Evolutionary conservation across 768 basidiomycete species (phyloP), one percentile per base, ranked within the genome.

Genomic region (Cantharellus cinnabarinus): DNA sequence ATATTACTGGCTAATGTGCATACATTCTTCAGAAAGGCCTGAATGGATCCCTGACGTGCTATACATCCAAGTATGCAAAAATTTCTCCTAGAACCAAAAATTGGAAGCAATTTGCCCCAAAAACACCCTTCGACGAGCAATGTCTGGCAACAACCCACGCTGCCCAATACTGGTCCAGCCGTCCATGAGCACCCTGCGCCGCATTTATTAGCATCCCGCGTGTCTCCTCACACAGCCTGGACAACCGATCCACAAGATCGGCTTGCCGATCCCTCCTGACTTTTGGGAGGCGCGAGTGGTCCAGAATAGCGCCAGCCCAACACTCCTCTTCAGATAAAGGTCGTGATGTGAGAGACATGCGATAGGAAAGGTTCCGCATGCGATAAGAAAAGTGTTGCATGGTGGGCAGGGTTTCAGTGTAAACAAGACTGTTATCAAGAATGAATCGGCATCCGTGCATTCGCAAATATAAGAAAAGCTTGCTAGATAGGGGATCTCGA

Each of bases 241-340:
- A 72, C 0, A 77, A 80, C 58, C 75, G 74, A 52, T 80, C 80
- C 53, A 80, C 71, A 59, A 84, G 64, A 57, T 73, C 74, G 0
- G 77, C 70, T 64, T 80, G 82, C 41, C 73, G 65, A 42, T 81
- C 77, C 60, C 69, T 73, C 34, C 81, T 72, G 60, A 70, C 73
- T 4, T 78, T 72, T 7, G 76, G 75, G 63, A 83, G 79, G 0
- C 79, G 76, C 7, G 73, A 77, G 60, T 80, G 80, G 20, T 80
- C 79, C 0, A 77, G 70, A 60, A 84, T 84, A 0, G 82, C 82
- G 0, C 83, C 83, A 15, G 83, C 67, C 2, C 81, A 68, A 0
- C 76, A 79, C 66, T 83, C 83, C 65, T 78, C 81, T 64, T 84
- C 81, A 5, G 76, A 76, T 2, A 83, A 69, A 57, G 71, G 70